A percentile compares a stretch with the other conserved stretches of the same genome.
phyloP scores from a whole-genome alignment of 2,329 filamentous ascomycete species.

The Penicillium italicum region DNA sequence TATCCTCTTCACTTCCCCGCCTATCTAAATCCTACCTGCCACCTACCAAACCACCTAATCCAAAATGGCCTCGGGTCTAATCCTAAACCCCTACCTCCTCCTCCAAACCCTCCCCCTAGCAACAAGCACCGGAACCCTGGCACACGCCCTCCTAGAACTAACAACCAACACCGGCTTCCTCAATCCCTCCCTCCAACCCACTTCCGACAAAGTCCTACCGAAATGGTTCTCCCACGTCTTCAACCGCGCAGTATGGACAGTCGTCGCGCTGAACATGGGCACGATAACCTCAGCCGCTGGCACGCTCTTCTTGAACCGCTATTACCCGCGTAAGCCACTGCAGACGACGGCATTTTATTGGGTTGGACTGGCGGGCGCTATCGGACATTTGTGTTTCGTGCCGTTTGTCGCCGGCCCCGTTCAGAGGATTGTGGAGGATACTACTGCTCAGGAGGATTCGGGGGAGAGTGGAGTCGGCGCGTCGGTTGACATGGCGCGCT shows the following conservation, averaged over 20 bases:
- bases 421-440: constrained; percentile 13
- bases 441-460: neutral
- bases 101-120: constrained; percentile 13
- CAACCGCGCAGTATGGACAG: constrained; percentile 8
- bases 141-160: constrained; percentile 13
- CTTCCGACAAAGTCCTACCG: constrained; percentile 6
- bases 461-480: constrained; percentile 1
- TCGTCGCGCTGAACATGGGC: constrained; percentile 13
- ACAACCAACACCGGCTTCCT: constrained; percentile 10
- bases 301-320: constrained; percentile 3
- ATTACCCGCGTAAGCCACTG: neutral
- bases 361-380: constrained; percentile 10
- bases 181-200: constrained; percentile 6
- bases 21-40: neutral
- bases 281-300: constrained; percentile 11
- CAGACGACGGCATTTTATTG: constrained; percentile 15
- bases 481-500: constrained; percentile 14
- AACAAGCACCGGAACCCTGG: constrained; percentile 19
- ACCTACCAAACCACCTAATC: neutral
- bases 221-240: constrained; percentile 12
- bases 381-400: constrained; percentile 17
- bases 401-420: constrained; percentile 15
- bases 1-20: no score
- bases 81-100: constrained; percentile 17
- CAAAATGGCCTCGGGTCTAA: constrained; percentile 19